Conservation (phyloP, 2,329 filamentous ascomycete species). For the Westerdykella aurantiaca region DNA sequence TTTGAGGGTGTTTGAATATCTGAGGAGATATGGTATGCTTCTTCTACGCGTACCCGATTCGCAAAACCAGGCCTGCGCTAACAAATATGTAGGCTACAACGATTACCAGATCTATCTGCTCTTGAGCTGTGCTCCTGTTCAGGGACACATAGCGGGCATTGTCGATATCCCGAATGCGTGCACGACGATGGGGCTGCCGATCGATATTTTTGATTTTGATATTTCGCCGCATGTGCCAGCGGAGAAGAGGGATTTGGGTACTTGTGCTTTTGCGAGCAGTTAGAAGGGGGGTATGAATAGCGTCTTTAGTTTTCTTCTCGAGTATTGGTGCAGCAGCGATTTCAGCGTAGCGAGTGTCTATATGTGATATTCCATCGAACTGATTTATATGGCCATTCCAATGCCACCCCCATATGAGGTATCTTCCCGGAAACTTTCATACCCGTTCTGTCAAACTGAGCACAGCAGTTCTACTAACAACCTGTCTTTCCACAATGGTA, state of each 20-base stretch:
- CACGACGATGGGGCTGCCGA: conserved; percentile 79
- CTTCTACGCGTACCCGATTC: background rate
- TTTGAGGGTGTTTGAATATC: conserved; percentile 71
- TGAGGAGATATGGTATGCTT: conserved; percentile 61
- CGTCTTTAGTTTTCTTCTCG: no score
- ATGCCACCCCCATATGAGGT: no score
- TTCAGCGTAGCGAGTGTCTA: no score
- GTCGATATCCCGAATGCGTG: conserved; percentile 88
- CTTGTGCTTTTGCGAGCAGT: conserved; percentile 57
- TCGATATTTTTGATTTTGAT: conserved; percentile 95
- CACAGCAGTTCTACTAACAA: no score
- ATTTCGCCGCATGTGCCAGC: conserved; percentile 63
- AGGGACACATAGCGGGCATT: conserved; percentile 82
- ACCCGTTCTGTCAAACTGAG: no score
- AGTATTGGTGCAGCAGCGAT: no score
- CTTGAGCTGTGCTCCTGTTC: conserved; percentile 77
- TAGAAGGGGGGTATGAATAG: conserved; percentile 6
- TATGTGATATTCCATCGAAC: no score
- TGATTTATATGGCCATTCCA: no score
- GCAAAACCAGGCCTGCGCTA: background rate
- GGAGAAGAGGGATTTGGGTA: conserved; percentile 61
- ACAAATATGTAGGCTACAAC: conserved; percentile 42
- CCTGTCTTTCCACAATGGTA: no score
- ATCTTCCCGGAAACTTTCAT: no score
- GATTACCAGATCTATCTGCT: conserved; percentile 82